phyloP scores from a whole-genome alignment of 257 asterid genomes.

The Jacaranda copaia region DNA sequence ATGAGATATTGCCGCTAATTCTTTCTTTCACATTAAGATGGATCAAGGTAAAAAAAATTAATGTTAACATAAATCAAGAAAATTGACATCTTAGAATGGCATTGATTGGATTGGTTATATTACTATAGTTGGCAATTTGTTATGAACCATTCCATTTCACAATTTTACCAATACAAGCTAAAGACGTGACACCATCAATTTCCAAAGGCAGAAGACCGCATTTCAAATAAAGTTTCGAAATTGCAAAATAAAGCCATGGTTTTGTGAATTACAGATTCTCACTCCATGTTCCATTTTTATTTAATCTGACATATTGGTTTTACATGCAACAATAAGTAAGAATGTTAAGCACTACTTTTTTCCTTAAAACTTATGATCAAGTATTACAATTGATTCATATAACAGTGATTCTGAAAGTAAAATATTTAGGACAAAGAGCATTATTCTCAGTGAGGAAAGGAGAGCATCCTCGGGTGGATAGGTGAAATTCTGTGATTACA shows the following conservation, averaged over 20 bases:
- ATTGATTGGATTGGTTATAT: neutral
- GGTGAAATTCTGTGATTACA: neutral
- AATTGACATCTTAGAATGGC: neutral
- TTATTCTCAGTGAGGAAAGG: neutral
- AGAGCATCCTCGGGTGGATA: neutral
- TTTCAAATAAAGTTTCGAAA: neutral
- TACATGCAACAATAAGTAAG: neutral
- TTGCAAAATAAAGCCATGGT: too few relatives aligned
- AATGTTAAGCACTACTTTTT: neutral
- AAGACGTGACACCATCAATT: neutral
- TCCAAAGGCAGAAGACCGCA: neutral
- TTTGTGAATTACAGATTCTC: neutral
- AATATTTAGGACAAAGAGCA: neutral
- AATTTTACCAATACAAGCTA: neutral
- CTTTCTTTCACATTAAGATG: neutral
- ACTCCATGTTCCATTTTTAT: neutral
- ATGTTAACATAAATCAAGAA: constrained; percentile 11
- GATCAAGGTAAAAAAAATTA: neutral
- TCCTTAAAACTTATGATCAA: neutral
- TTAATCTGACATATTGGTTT: neutral
- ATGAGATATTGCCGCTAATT: neutral
- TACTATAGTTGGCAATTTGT: neutral
- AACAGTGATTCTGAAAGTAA: neutral
- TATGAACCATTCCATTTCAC: neutral
- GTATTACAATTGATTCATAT: neutral